Base-by-base conservation (phyloP, 2,329 filamentous ascomycete species). In the Penicillium sp. region DNA sequence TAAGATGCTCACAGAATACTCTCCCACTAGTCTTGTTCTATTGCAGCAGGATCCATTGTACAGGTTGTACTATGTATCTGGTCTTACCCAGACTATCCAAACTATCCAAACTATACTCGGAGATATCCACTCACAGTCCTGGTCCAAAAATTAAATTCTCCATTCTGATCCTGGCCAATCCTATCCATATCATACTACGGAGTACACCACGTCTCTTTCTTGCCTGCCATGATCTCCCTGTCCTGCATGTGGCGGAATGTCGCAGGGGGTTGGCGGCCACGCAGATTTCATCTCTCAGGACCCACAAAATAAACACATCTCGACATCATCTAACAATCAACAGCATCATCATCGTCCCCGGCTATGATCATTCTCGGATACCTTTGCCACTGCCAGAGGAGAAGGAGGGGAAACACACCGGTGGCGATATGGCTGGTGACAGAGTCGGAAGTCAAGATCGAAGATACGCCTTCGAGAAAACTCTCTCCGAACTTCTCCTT, bases 231-330 rank as follows among this genome's bases (percentile, higher is more conserved):
- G 33, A 48, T 43, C 45, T 33, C 13, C 48, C 16, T 43, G 23
- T 39, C 48, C 53, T 57, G 51, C 59, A 61, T 43, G 56, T 60
- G 56, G 61, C 58, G 55, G 59, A 48, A 56, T 51, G 54, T 47
- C 21, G 46, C 46, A 56, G 50, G 51, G 46, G 51, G 11, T 10
- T 31, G 23, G 19, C 18, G 37, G n/a, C 33, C 31, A 43, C 23
- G 21, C 23, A 36, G 50, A 26, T 43, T 55, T 23, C 44, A 37
- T 28, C 45, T 42, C 24, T 13, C 11, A 7, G 7, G 61, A 55
- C 56, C 62, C 60, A 63, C 62, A 55, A 46, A 55, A 54, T 56
- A 61, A 61, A 58, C 60, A 58, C 53, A 52, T 47, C 54, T 56
- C 50, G 50, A 61, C 59, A 64, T 64, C 61, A 64, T 63, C 40